Evolutionary conservation across 2,329 filamentous ascomycete species (phyloP).

Genomic region (Fusarium sp.): DNA sequence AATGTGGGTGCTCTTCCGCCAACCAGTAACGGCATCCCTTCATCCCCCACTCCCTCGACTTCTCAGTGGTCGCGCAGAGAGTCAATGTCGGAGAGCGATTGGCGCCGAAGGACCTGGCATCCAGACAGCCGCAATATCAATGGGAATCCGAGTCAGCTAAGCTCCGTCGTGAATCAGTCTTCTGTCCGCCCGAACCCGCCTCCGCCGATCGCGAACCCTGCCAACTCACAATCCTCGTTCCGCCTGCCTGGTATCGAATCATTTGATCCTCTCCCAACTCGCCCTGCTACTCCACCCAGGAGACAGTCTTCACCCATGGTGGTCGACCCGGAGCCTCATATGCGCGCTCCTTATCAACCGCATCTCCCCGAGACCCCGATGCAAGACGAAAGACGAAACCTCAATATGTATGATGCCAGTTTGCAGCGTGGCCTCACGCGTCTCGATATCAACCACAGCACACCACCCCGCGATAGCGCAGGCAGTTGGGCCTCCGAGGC

Average conservation of each 20-base stretch:
- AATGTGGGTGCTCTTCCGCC: constrained; percentile 67
- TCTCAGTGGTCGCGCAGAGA: constrained; percentile 75
- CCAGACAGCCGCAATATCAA: constrained; percentile 77
- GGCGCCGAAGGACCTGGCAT: constrained; percentile 91
- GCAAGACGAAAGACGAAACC: constrained; percentile 62
- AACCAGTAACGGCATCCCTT: constrained; percentile 68
- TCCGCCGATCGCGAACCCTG: constrained; percentile 61
- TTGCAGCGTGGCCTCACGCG: constrained; percentile 75
- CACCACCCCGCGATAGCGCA: constrained; percentile 65
- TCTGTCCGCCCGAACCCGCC: constrained; percentile 68
- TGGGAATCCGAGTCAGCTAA: constrained; percentile 77
- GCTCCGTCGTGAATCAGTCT: constrained; percentile 78
- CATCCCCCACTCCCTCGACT: constrained; percentile 74
- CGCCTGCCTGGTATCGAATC: constrained; percentile 92
- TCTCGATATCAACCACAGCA: constrained; percentile 71
- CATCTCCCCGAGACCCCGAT: constrained; percentile 49
- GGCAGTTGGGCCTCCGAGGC: constrained; percentile 69
- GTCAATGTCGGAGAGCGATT: constrained; percentile 78
- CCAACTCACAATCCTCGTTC: constrained; percentile 68
- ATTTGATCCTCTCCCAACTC: constrained; percentile 81
- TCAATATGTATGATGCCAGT: constrained; percentile 73
- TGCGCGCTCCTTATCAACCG: constrained; percentile 50
- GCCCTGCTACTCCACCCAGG: constrained; percentile 71
- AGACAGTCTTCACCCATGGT: constrained; percentile 82
- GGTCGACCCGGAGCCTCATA: constrained; percentile 67